Evolutionary conservation across 371 early-diverging fungal species (phyloP), one percentile per base, ranked within the genome.

Genomic region (Encephalitozoon romaleae): DNA sequence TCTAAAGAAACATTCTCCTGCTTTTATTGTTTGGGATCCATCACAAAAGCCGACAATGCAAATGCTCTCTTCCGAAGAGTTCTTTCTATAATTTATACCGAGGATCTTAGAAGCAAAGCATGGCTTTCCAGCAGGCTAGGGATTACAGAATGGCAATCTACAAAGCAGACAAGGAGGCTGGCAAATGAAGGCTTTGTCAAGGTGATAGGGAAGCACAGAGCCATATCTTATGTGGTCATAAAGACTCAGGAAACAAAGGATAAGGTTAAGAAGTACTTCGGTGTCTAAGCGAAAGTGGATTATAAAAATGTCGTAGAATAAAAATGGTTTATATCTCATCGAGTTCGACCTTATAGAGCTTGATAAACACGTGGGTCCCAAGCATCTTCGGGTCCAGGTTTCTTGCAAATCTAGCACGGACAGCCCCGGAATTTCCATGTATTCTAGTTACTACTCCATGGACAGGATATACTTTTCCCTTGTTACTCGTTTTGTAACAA

Each of bases 351-450:
- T 59, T 59, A 34, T 59, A 59, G 21, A 85, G 72, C 76, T 80
- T 77, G 25, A 85, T 81, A 69, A 78, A 79, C 21, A 84, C 84
- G 9, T 54, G 15, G 9, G 78, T 68, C 42, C 81, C 80, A 32
- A 83, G 72, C 47, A 49, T 70, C 25, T 73, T 82, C 25, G 85
- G 72, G 2, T 67, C 63, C 42, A 85, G 70, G 71, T 82, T 84
- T 64, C 81, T 82, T 52, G 82, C 77, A 74, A 85, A 85, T 45
- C 70, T 76, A 18, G 79, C 82, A 54, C 77, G 64, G 26, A 85
- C 82, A 12, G 81, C 73, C n/a, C 85, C 85, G 51, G 68, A 76
- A 51, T 82, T 82, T 26, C 85, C 85, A 72, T 85, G 85, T 12
- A 71, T 63, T 53, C 73, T 78, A 6, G 77, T 72, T 12, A 77